These are phyloP conservation scores for Neurospora tetraspora DNA, from an alignment of 495 filamentous ascomycete species.

Conservation along the genomic window DNA sequence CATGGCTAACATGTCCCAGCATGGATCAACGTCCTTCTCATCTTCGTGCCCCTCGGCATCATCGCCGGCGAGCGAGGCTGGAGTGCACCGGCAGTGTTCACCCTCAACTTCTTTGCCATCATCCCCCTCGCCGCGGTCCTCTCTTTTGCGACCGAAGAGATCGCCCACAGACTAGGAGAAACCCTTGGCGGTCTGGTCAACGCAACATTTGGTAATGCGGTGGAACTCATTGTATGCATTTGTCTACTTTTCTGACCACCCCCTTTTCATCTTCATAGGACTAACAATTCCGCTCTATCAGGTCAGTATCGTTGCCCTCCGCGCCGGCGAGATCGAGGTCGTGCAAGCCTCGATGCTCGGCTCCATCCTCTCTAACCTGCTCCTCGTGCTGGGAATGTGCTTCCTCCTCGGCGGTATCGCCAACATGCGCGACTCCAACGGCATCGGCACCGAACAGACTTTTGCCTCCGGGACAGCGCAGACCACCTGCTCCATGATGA, in stretches of 20 bases:
- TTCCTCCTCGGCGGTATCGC: slow-evolving; percentile 80
- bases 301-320: slow-evolving; percentile 90
- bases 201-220: slow-evolving; percentile 94
- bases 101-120: slow-evolving; percentile 92
- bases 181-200: slow-evolving; percentile 89
- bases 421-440: slow-evolving; percentile 35
- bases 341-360: slow-evolving; percentile 98
- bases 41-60: slow-evolving; percentile 88
- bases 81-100: slow-evolving; percentile 69
- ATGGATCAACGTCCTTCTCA: slow-evolving; percentile 76
- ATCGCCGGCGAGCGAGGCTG: slow-evolving; percentile 61
- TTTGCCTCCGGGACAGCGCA: slow-evolving; percentile 88
- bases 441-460: slow-evolving; percentile 47
- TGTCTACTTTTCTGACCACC: slow-evolving; percentile 4
- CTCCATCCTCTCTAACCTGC: slow-evolving; percentile 89
- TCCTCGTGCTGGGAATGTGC: slow-evolving; percentile 93
- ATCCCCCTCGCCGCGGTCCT: slow-evolving; percentile 85
- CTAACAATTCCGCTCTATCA: slow-evolving; percentile 25
- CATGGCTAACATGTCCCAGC: slow-evolving; percentile 25
- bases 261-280: slow-evolving; percentile 7
- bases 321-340: slow-evolving; percentile 78
- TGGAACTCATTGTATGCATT: slow-evolving; percentile 93
- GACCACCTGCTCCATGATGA: slow-evolving; percentile 94
- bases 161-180: slow-evolving; percentile 74
- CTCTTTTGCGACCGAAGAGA: slow-evolving; percentile 92